Percentiles rank a stretch among this genome's conserved stretches.
phyloP scores from a whole-genome alignment of 371 early-diverging fungal genomes.

The Polyrhizophydium stewartii region DNA sequence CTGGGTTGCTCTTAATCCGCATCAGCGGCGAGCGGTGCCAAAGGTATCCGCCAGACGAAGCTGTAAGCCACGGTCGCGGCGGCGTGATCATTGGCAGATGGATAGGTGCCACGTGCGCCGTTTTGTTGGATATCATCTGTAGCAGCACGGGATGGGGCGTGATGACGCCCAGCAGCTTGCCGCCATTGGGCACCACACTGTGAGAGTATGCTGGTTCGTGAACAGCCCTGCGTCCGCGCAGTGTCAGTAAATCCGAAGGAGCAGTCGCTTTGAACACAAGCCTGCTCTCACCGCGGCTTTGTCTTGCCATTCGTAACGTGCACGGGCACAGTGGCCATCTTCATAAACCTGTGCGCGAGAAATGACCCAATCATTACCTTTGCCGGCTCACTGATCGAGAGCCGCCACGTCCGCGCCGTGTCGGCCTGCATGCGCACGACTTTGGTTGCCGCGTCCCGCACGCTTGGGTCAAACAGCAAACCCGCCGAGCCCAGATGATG shows the following conservation, averaged over 20 bases:
- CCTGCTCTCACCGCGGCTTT: conserved; percentile 8
- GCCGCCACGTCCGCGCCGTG: conserved; percentile 39
- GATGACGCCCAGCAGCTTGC: conserved; percentile 74
- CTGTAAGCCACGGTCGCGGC: conserved; percentile 92
- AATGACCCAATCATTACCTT: conserved; percentile 47
- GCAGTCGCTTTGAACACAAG: no score
- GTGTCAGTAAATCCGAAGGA: no score
- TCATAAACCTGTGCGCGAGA: conserved; percentile 66
- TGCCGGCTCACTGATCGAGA: conserved; percentile 42
- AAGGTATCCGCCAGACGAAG: conserved; percentile 86
- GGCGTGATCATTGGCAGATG: conserved; percentile 91
- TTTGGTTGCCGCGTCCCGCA: conserved; percentile 65
- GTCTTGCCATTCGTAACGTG: conserved; percentile 16
- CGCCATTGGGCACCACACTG: conserved; percentile 56
- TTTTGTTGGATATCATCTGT: conserved; percentile 64
- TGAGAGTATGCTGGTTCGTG: conserved; percentile 68
- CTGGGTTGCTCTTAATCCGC: conserved; percentile 64
- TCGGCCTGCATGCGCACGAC: conserved; percentile 38
- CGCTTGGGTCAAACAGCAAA: conserved; percentile 68
- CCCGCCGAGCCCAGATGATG: conserved; percentile 35
- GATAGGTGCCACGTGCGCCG: conserved; percentile 65
- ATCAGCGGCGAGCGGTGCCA: conserved; percentile 59
- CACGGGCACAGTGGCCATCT: conserved; percentile 68
- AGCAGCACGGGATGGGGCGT: conserved; percentile 62
- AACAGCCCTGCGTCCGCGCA: background rate